Percentiles rank a stretch among this genome's conserved stretches.
These are phyloP conservation scores for Phytophthora palmivora DNA, from an alignment of 352 stramenopile species.

Conservation along the genomic window DNA sequence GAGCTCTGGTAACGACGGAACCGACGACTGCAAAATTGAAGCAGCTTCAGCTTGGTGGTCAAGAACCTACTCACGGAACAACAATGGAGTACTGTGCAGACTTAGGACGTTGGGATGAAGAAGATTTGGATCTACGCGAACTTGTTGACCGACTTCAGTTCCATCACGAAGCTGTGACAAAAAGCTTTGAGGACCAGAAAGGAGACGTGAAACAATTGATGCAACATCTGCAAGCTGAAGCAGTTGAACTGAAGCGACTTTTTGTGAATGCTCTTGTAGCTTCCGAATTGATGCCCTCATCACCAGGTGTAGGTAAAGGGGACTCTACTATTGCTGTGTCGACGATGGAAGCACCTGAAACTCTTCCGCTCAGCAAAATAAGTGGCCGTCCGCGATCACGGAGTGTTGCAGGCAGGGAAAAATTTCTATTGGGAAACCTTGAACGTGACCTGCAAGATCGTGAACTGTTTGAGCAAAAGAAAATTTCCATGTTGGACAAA, in stretches of 20 bases:
- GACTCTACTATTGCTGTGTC: not conserved
- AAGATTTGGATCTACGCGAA: slow-evolving; percentile 77
- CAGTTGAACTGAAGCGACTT: slow-evolving; percentile 69
- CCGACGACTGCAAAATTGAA: slow-evolving; percentile 18
- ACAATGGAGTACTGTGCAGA: slow-evolving; percentile 56
- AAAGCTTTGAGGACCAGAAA: slow-evolving; percentile 80
- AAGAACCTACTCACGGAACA: slow-evolving; percentile 21
- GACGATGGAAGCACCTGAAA: not conserved
- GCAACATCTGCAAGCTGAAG: slow-evolving; percentile 73
- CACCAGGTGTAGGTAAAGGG: not conserved
- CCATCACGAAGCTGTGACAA: slow-evolving; percentile 79
- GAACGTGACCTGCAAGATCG: slow-evolving; percentile 48
- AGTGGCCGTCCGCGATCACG: slow-evolving; percentile 34
- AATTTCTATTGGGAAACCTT: slow-evolving; percentile 55
- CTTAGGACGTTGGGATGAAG: slow-evolving; percentile 72
- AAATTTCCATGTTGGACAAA: slow-evolving; percentile 19
- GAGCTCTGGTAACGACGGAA: slow-evolving; percentile 17
- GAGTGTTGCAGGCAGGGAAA: slow-evolving; percentile 34
- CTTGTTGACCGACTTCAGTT: slow-evolving; percentile 79
- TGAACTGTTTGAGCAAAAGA: slow-evolving; percentile 36
- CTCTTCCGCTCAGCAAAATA: slow-evolving; percentile 21
- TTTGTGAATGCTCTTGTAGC: slow-evolving; percentile 66
- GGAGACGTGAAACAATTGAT: slow-evolving; percentile 65
- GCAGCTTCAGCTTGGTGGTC: slow-evolving; percentile 23
- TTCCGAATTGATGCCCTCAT: slow-evolving; percentile 22